Evolutionary conservation across 345 rosid genomes (phyloP).

Genomic region (Acer saccharum): DNA sequence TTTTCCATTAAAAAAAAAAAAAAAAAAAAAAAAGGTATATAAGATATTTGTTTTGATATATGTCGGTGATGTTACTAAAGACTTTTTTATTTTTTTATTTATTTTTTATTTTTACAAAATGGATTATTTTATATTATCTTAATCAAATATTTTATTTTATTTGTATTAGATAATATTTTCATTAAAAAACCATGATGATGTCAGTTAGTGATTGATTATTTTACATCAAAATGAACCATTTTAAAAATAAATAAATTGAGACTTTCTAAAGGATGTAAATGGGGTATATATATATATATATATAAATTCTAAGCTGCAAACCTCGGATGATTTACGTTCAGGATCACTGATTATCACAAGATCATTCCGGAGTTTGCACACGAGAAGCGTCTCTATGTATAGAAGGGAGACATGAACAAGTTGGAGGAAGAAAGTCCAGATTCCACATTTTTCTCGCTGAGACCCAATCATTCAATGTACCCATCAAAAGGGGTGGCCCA

Average conservation of each 20-base stretch:
- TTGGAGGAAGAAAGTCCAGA: slow-evolving; percentile 3
- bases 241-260: neutral
- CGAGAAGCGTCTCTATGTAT: no score
- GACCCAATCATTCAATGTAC: slow-evolving; percentile 45
- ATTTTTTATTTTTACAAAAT: neutral
- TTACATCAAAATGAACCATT: neutral
- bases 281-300: no score
- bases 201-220: neutral
- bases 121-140: neutral
- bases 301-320: no score
- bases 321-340: no score
- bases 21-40: no score
- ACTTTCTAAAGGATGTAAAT: neutral
- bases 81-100: no score
- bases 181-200: neutral
- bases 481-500: slow-evolving; percentile 31
- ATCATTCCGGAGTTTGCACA: no score
- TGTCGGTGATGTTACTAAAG: neutral
- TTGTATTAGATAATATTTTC: no score
- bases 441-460: slow-evolving; percentile 18
- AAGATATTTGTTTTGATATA: neutral
- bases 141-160: neutral
- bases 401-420: neutral
- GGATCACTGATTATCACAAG: no score
- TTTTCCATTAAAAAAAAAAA: no score